Percentiles rank a stretch among this genome's conserved stretches.
Evolutionary conservation across 768 basidiomycete species (phyloP).

Genomic region (Boletus sp.): DNA sequence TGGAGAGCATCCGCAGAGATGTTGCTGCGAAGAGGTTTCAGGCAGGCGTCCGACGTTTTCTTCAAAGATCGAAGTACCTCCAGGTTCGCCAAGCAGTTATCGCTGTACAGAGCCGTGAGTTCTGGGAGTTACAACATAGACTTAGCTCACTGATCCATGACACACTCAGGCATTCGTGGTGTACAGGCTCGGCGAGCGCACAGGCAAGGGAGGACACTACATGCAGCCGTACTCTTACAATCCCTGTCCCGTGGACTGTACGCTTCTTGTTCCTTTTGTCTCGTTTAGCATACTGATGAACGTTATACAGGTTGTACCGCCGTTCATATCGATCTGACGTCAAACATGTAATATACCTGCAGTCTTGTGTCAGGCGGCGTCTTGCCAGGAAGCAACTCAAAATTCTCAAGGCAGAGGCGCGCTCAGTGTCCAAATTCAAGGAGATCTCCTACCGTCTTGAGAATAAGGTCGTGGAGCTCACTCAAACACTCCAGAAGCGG

Average conservation of each 20-base stretch:
- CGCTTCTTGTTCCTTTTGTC: constrained; percentile 34
- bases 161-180: constrained; percentile 64
- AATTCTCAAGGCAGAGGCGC: constrained; percentile 82
- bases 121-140: not conserved
- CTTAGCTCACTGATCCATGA: constrained; percentile 5
- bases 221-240: constrained; percentile 75
- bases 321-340: constrained; percentile 58
- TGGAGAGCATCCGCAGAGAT: constrained; percentile 67
- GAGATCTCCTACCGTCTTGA: constrained; percentile 96
- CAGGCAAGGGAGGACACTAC: constrained; percentile 48
- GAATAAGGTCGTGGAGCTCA: constrained; percentile 99
- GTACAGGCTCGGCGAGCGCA: constrained; percentile 61
- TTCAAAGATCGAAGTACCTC: constrained; percentile 70
- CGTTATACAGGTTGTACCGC: constrained; percentile 47
- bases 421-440: constrained; percentile 97
- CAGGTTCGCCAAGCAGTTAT: constrained; percentile 60
- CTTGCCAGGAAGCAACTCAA: constrained; percentile 85
- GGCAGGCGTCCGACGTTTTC: constrained; percentile 60
- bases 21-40: constrained; percentile 77
- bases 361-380: constrained; percentile 89
- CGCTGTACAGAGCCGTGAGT: constrained; percentile 84
- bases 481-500: constrained; percentile 86
- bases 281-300: constrained; percentile 2
- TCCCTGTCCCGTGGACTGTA: constrained; percentile 86
- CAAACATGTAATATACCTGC: constrained; percentile 73